Percentiles rank a stretch among this genome's conserved stretches.
phyloP scores from a whole-genome alignment of 2,329 filamentous ascomycete genomes.

The Mycogone perniciosa region DNA sequence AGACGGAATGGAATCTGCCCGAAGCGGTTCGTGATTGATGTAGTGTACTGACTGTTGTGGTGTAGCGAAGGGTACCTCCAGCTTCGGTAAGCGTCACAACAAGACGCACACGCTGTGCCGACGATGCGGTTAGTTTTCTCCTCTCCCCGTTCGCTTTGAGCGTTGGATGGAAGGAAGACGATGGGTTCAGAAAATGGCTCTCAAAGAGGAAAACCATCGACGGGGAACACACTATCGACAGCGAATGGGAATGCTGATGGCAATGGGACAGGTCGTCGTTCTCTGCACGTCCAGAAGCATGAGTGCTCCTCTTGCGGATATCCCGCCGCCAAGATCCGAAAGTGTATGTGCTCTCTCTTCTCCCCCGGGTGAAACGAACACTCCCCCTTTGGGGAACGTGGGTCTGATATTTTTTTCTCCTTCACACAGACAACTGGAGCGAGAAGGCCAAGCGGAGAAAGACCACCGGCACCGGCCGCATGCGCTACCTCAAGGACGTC shows the following conservation, averaged over 20 bases:
- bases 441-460: constrained; percentile 99
- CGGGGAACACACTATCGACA: constrained; percentile 1
- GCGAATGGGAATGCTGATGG: constrained; percentile 20
- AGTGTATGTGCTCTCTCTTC: constrained; percentile 69
- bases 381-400: neutral
- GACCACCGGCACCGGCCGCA: constrained; percentile 95
- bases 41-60: constrained; percentile 18
- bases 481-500: constrained; percentile 89
- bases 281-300: constrained; percentile 99
- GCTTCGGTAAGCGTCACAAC: constrained; percentile 71
- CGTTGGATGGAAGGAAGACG: constrained; percentile 11
- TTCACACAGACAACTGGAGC: constrained; percentile 86
- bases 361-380: neutral
- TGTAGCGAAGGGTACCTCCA: constrained; percentile 53
- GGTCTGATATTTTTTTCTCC: neutral
- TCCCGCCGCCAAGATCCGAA: constrained; percentile 92
- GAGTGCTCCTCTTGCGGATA: constrained; percentile 94
- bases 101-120: constrained; percentile 98
- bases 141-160: constrained; percentile 9
- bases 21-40: neutral
- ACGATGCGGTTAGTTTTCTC: constrained; percentile 77
- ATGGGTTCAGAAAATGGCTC: neutral
- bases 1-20: neutral
- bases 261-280: constrained; percentile 68
- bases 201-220: neutral